These are phyloP conservation scores for Carallia brachiata DNA, from an alignment of 345 rosid genomes.

Conservation along the genomic window DNA sequence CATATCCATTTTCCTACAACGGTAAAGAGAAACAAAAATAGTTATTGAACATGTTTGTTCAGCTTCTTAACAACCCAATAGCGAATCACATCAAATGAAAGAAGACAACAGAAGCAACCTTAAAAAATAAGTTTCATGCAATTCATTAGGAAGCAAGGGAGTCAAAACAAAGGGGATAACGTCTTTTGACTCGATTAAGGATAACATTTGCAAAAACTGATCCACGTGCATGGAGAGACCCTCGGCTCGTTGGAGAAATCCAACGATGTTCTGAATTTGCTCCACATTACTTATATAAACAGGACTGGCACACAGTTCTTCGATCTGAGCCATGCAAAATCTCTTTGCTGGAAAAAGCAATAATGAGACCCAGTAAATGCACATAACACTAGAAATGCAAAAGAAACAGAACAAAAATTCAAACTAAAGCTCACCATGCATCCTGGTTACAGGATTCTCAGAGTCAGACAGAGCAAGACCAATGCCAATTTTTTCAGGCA, in stretches of 20 bases:
- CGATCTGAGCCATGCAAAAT: slow-evolving; percentile 62
- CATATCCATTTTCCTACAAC: slow-evolving; percentile 47
- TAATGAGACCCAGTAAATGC: neutral
- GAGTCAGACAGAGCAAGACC: slow-evolving; percentile 73
- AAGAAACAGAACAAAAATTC: neutral
- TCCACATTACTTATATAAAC: slow-evolving; percentile 48
- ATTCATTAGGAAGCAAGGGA: slow-evolving; percentile 61
- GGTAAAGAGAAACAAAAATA: slow-evolving; percentile 8
- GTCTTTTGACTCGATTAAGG: slow-evolving; percentile 56
- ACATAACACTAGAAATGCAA: neutral
- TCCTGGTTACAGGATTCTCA: slow-evolving; percentile 46
- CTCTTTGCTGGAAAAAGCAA: slow-evolving; percentile 52
- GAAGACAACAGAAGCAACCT: slow-evolving; percentile 40
- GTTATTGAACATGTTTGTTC: neutral
- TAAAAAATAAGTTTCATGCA: slow-evolving; percentile 47
- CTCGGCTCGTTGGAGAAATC: slow-evolving; percentile 73
- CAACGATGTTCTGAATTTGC: slow-evolving; percentile 64
- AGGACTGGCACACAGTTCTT: slow-evolving; percentile 51
- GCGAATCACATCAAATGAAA: slow-evolving; percentile 2
- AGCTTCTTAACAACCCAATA: neutral
- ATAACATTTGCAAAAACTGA: slow-evolving; percentile 61
- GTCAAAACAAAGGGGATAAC: slow-evolving; percentile 46
- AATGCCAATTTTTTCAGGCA: slow-evolving; percentile 60
- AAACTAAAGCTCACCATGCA: slow-evolving; percentile 43
- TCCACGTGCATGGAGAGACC: slow-evolving; percentile 72